These are phyloP conservation scores for Podaxis sp. DNA, from an alignment of 768 basidiomycete genomes.

Conservation along the genomic window DNA sequence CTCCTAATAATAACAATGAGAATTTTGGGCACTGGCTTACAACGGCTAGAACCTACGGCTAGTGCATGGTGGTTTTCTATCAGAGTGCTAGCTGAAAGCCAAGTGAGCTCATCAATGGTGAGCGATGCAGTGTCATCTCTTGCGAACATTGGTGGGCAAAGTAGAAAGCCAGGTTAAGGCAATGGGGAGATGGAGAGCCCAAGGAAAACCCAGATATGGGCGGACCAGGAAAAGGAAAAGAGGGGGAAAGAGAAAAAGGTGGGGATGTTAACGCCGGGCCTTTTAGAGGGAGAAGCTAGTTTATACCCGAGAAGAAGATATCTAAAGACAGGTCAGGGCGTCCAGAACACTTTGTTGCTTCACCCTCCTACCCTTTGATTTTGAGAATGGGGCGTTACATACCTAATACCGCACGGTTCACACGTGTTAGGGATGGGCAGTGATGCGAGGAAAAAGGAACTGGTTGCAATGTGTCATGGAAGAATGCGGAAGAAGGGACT, in stretches of 20 bases:
- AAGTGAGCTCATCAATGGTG: conserved; percentile 47
- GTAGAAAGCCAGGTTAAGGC: conserved; percentile 16
- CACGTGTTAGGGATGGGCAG: conserved; percentile 42
- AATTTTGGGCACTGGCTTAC: background rate
- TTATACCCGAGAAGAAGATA: conserved; percentile 19
- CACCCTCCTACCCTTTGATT: conserved; percentile 4
- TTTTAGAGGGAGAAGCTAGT: conserved; percentile 15
- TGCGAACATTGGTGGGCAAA: conserved; percentile 26
- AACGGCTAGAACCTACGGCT: conserved; percentile 3
- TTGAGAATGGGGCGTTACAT: conserved; percentile 24
- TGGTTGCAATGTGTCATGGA: conserved; percentile 30
- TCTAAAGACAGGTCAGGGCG: conserved; percentile 14
- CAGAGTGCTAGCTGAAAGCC: conserved; percentile 42
- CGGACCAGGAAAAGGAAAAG: conserved; percentile 14
- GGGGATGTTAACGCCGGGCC: conserved; percentile 16
- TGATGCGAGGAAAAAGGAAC: conserved; percentile 31
- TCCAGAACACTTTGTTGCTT: conserved; percentile 2
- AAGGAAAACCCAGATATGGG: conserved; percentile 13
- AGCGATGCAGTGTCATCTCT: conserved; percentile 30
- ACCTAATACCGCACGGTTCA: conserved; percentile 42
- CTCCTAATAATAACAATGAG: background rate
- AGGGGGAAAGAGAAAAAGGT: conserved; percentile 20
- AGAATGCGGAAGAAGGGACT: conserved; percentile 25
- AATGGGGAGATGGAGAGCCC: conserved; percentile 15
- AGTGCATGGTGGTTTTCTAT: conserved; percentile 16